These are phyloP conservation scores for Sphaceloma murrayae DNA, from an alignment of 2,329 filamentous ascomycete species.

Conservation along the genomic window DNA sequence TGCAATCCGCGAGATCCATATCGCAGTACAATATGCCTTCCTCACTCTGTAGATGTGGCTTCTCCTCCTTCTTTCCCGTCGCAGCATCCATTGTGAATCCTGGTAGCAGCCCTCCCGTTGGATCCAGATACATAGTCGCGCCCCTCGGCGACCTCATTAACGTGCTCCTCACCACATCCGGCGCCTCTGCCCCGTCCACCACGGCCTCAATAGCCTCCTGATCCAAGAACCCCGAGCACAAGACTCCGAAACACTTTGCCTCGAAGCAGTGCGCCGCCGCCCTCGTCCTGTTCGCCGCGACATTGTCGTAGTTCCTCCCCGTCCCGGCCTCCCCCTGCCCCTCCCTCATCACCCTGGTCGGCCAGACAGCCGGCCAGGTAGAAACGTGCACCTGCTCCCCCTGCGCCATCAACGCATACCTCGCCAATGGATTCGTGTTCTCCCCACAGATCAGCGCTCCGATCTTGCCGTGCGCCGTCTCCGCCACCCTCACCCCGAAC, in stretches of 20 bases:
- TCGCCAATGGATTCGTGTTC: constrained; percentile 48
- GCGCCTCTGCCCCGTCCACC: constrained; percentile 24
- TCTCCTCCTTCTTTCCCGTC: constrained; percentile 21
- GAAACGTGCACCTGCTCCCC: constrained; percentile 48
- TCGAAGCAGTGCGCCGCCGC: constrained; percentile 50
- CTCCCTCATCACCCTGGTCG: constrained; percentile 29
- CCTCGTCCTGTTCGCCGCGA: constrained; percentile 43
- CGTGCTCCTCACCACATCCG: constrained; percentile 26
- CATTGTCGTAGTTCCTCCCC: constrained; percentile 43
- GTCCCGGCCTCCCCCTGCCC: background rate
- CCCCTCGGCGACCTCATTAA: constrained; percentile 35
- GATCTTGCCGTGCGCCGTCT: constrained; percentile 40
- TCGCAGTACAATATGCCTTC: constrained; percentile 47
- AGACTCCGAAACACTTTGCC: constrained; percentile 47
- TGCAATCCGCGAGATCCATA: constrained; percentile 39
- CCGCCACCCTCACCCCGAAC: constrained; percentile 38
- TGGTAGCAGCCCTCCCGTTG: constrained; percentile 36
- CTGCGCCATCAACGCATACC: constrained; percentile 45
- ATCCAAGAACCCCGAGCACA: constrained; percentile 39
- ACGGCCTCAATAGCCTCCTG: constrained; percentile 31
- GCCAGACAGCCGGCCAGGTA: constrained; percentile 48
- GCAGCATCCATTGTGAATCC: constrained; percentile 31
- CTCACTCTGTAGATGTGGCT: constrained; percentile 35
- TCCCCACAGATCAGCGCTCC: constrained; percentile 48
- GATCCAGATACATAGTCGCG: constrained; percentile 44